A percentile compares a stretch with the other conserved stretches of the same genome.
phyloP scores from a whole-genome alignment of 1,139 yeast species.

The Kurtzmaniella natalensis region DNA sequence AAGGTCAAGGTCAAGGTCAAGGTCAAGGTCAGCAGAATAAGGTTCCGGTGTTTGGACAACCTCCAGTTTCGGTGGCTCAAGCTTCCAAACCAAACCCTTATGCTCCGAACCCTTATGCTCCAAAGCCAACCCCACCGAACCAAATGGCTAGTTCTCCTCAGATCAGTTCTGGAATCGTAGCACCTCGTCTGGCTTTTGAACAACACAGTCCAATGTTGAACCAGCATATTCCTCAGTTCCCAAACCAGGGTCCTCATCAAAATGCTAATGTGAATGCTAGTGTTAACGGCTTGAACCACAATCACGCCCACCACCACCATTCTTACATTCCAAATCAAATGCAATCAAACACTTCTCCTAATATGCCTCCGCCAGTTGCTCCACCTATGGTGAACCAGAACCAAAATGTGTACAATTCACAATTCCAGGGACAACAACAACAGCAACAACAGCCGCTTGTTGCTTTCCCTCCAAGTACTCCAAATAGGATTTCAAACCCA shows the following conservation, averaged over 20 bases:
- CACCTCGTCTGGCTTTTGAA: slow-evolving; percentile 4
- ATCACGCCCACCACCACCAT: too few species aligned
- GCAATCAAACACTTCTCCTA: too few species aligned
- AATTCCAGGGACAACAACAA: background rate
- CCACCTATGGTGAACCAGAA: too few species aligned
- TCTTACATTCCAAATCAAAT: background rate
- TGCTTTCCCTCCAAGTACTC: slow-evolving; percentile 1
- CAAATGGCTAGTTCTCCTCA: background rate
- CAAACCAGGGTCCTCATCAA: too few species aligned
- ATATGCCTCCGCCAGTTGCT: background rate
- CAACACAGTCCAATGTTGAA: background rate
- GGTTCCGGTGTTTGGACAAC: slow-evolving; percentile 12
- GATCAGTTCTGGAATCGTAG: slow-evolving; percentile 5
- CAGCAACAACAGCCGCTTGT: slow-evolving; percentile 3
- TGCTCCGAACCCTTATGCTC: slow-evolving; percentile 7
- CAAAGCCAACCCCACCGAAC: slow-evolving; percentile 1
- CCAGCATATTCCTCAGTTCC: slow-evolving; percentile 9
- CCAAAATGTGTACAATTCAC: background rate
- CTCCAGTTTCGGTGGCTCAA: slow-evolving; percentile 9
- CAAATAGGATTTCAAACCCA: slow-evolving; percentile 6
- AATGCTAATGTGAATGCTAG: too few species aligned
- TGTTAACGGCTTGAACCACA: too few species aligned
- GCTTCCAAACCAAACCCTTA: slow-evolving; percentile 10
- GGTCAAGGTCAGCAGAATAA: slow-evolving; percentile 2
- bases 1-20: background rate